A percentile compares a stretch with the other conserved stretches of the same genome.
phyloP scores from a whole-genome alignment of 441 rosid species.

The Eruca vesicaria region DNA sequence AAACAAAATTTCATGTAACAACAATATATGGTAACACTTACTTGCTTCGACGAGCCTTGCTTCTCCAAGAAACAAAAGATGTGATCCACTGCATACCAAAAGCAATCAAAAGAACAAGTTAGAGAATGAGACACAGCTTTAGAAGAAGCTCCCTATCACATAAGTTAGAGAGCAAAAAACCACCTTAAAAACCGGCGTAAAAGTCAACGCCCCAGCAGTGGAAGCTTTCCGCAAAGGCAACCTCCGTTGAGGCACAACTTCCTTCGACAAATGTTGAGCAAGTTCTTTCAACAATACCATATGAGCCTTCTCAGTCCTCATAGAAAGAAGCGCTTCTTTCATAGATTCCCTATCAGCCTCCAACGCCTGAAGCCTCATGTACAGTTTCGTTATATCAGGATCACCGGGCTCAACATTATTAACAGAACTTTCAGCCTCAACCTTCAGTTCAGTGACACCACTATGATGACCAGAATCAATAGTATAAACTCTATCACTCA shows the following conservation, averaged over 20 bases:
- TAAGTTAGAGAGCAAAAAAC: background rate
- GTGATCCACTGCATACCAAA: constrained; percentile 61
- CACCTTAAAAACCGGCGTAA: constrained; percentile 79
- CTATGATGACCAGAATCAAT: constrained; percentile 69
- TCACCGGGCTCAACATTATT: constrained; percentile 52
- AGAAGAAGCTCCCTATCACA: background rate
- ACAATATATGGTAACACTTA: constrained; percentile 36
- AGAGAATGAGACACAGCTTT: background rate
- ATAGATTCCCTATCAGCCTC: constrained; percentile 96
- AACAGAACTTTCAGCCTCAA: constrained; percentile 16
- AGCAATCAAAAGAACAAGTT: background rate
- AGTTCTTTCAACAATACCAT: constrained; percentile 83
- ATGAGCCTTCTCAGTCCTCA: constrained; percentile 88
- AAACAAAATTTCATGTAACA: background rate
- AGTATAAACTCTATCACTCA: constrained; percentile 78
- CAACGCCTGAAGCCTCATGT: constrained; percentile 83
- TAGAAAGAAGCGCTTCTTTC: constrained; percentile 83
- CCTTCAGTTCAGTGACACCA: constrained; percentile 16
- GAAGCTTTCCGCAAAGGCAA: constrained; percentile 50
- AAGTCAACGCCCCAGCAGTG: constrained; percentile 43
- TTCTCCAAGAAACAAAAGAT: constrained; percentile 80
- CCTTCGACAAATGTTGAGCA: constrained; percentile 83
- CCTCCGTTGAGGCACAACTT: constrained; percentile 58
- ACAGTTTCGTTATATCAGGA: constrained; percentile 78
- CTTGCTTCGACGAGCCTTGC: constrained; percentile 77